A percentile compares a stretch with the other conserved stretches of the same genome.
phyloP scores from a whole-genome alignment of 208 protist species.

The Wallacemonas sp. region DNA sequence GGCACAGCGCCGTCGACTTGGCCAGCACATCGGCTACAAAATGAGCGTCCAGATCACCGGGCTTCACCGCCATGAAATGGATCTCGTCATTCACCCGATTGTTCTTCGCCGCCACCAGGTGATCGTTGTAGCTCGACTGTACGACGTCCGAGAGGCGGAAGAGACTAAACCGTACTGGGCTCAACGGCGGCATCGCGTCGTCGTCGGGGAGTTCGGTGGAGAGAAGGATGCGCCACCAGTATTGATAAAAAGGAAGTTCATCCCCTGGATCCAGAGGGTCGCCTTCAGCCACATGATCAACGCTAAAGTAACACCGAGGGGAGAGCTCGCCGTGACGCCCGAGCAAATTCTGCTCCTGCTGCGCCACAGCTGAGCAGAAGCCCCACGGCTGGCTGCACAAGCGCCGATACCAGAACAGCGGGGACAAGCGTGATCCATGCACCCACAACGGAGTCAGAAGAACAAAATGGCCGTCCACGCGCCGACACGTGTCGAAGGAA shows the following conservation, averaged over 20 bases:
- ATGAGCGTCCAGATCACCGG: constrained; percentile 50
- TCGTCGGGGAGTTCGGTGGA: constrained; percentile 44
- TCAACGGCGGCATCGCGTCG: constrained; percentile 15
- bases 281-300: constrained; percentile 25
- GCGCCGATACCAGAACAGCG: constrained; percentile 64
- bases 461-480: constrained; percentile 70
- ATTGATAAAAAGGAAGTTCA: constrained; percentile 25
- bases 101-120: constrained; percentile 54
- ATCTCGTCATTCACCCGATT: constrained; percentile 41
- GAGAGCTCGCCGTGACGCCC: constrained; percentile 33
- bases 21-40: constrained; percentile 50
- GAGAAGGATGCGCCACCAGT: constrained; percentile 41
- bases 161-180: constrained; percentile 54
- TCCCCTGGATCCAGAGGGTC: constrained; percentile 20
- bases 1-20: constrained; percentile 52
- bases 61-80: constrained; percentile 22
- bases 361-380: constrained; percentile 50
- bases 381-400: constrained; percentile 35
- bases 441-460: constrained; percentile 65
- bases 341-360: constrained; percentile 58
- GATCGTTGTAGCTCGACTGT: constrained; percentile 57
- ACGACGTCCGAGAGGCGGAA: constrained; percentile 66
- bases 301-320: constrained; percentile 42
- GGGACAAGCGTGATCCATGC: constrained; percentile 42
- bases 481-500: constrained; percentile 52